phyloP scores from a whole-genome alignment of 1,284 basidiomycete genomes.

The Apiotrichum akiyoshidainum region DNA sequence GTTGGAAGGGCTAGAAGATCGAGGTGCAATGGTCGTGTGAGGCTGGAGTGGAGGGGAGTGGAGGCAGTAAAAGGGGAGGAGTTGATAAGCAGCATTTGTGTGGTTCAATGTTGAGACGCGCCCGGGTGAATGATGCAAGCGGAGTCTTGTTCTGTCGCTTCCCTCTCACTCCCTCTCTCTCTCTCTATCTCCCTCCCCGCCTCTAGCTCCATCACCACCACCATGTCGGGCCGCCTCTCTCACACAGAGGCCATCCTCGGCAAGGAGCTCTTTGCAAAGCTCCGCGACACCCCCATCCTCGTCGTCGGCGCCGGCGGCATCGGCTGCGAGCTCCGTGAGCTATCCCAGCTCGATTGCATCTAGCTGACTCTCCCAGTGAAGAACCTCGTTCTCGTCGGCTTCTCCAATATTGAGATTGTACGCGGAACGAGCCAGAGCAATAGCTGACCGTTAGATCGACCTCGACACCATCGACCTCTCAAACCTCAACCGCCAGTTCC shows the following conservation, averaged over 20 bases:
- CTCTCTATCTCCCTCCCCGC: background rate
- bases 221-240: slow-evolving; percentile 35
- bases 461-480: slow-evolving; percentile 98
- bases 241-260: slow-evolving; percentile 63
- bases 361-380: slow-evolving; percentile 63
- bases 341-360: slow-evolving; percentile 23
- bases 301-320: slow-evolving; percentile 97
- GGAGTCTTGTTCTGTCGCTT: too few relatives aligned
- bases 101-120: too few relatives aligned
- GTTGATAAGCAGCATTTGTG: too few relatives aligned
- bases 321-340: slow-evolving; percentile 87
- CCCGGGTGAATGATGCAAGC: too few relatives aligned
- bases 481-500: slow-evolving; percentile 95
- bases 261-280: slow-evolving; percentile 57
- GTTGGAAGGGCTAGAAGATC: background rate
- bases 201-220: background rate
- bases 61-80: too few relatives aligned
- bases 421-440: slow-evolving; percentile 13
- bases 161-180: background rate
- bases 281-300: slow-evolving; percentile 66
- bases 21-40: background rate
- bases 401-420: slow-evolving; percentile 77
- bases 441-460: slow-evolving; percentile 63
- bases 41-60: too few relatives aligned
- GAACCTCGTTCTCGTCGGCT: slow-evolving; percentile 89